phyloP scores from a whole-genome alignment of 2,329 filamentous ascomycete genomes.

The Neurospora sp. region DNA sequence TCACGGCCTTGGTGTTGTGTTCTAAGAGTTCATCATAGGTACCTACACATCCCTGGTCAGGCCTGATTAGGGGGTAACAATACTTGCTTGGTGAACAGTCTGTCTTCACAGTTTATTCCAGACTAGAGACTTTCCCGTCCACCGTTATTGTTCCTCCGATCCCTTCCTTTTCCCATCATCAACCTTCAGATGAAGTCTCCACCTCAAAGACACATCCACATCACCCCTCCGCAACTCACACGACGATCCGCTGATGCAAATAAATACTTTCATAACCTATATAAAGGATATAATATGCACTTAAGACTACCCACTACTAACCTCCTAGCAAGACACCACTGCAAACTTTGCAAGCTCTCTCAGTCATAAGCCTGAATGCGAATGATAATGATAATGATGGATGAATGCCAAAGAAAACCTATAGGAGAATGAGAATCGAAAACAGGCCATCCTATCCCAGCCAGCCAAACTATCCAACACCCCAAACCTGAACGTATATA shows the following conservation, averaged over 20 bases:
- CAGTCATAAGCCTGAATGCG: not conserved
- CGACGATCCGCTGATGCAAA: not conserved
- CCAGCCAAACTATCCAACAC: not conserved
- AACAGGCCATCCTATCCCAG: not conserved
- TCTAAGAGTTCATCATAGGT: too few species aligned
- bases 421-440: not conserved
- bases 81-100: too few species aligned
- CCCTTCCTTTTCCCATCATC: too few species aligned
- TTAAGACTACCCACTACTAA: not conserved
- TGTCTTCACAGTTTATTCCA: too few species aligned
- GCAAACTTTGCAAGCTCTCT: not conserved
- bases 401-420: not conserved
- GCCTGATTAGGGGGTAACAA: too few species aligned
- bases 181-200: too few species aligned
- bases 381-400: not conserved
- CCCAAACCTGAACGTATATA: not conserved
- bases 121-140: too few species aligned
- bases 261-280: not conserved
- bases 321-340: not conserved
- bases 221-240: not conserved
- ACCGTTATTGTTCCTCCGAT: too few species aligned
- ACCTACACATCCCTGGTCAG: too few species aligned
- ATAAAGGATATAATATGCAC: not conserved
- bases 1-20: too few species aligned
- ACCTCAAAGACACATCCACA: too few species aligned